Evolutionary conservation across 106 monocot species (phyloP), one percentile per base, ranked within the genome.

Genomic region (Agapanthus africanus): DNA sequence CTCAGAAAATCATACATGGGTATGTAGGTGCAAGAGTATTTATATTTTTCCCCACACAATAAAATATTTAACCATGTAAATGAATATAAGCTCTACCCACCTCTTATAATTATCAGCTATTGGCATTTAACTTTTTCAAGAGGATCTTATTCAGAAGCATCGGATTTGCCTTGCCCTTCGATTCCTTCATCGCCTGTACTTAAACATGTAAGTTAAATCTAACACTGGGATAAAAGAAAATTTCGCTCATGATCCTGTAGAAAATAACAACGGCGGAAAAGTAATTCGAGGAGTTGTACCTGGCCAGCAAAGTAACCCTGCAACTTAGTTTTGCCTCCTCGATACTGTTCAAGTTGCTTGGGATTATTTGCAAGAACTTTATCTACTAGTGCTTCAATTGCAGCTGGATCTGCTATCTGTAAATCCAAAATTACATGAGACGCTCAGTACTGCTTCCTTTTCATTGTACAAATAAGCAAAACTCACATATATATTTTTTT

Each of bases 81-180:
- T n/a, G n/a, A n/a, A n/a, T n/a, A n/a, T n/a, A n/a, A n/a, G n/a
- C n/a, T n/a, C n/a, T n/a, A n/a, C n/a, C n/a, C n/a, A n/a, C n/a
- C n/a, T n/a, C n/a, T n/a, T n/a, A 38, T 27, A 16, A 11, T 54
- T 32, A 11, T 88, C 52, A 85, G 74, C 65, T 81, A 18, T 42
- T 51, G 1, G 76, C 74, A 73, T 86, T 87, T 65, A 97, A 65
- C 66, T 97, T 97, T 36, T 97, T 88, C 28, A 64, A 4, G 27
- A 97, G 91, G 59, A 97, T 88, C 72, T 87, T 91, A 66, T 86
- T 88, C 40, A 97, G 56, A 72, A 91, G 82, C 46, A 74, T 72
- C 38, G 95, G 95, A 74, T 89, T 97, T 59, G 95, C 95, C 80
- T 97, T 97, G 2, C 95, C 95, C 73, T 97, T 97, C 1, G 95